phyloP scores from a whole-genome alignment of 2,329 filamentous ascomycete species.

The Stemphylium beticola region DNA sequence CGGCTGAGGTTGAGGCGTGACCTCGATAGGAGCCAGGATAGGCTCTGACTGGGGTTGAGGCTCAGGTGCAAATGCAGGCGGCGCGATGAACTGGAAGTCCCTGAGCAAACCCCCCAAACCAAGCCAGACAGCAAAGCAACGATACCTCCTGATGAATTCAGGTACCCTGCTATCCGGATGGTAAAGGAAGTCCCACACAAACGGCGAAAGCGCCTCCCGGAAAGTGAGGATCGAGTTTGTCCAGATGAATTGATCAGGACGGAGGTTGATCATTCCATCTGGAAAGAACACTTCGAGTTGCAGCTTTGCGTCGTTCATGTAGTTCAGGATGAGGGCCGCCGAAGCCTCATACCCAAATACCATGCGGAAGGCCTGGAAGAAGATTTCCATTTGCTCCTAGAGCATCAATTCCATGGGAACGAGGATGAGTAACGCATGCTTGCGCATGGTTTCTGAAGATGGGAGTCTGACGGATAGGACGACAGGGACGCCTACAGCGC shows the following conservation, averaged over 20 bases:
- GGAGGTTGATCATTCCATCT: neutral
- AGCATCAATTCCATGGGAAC: neutral
- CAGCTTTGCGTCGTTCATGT: neutral
- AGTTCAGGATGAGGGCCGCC: neutral
- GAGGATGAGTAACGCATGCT: neutral
- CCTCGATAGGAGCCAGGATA: neutral
- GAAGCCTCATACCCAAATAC: neutral
- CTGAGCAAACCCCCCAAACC: neutral
- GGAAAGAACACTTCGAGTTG: conserved; percentile 2
- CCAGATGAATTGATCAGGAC: neutral
- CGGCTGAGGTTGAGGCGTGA: neutral
- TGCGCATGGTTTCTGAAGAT: neutral
- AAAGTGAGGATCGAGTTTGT: neutral
- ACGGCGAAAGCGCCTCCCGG: neutral
- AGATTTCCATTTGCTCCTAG: neutral
- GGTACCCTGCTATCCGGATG: neutral
- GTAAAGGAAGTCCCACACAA: neutral
- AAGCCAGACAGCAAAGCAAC: neutral
- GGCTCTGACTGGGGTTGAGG: neutral
- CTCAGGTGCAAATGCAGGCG: neutral
- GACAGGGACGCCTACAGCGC: neutral
- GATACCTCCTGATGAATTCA: neutral
- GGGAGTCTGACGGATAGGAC: neutral
- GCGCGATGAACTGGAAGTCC: neutral
- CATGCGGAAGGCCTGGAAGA: neutral